Evolutionary conservation across 306 rosid genomes (phyloP).

Genomic region (Acacia acuminata): DNA sequence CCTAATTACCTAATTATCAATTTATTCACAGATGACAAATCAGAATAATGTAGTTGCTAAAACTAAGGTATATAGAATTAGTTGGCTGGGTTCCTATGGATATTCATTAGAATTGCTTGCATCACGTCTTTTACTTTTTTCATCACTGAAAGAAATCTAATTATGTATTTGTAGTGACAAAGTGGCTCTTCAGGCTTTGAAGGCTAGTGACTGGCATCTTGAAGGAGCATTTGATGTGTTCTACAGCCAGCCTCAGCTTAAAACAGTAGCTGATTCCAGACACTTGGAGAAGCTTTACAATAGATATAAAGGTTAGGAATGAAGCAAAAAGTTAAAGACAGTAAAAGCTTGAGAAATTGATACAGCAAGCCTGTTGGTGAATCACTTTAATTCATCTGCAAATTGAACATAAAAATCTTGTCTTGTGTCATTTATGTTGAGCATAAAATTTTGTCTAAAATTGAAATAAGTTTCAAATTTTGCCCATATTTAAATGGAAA

Average conservation of each 20-base stretch:
- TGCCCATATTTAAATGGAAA: neutral
- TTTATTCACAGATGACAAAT: too few relatives aligned
- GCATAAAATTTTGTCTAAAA: too few relatives aligned
- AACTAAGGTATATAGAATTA: neutral
- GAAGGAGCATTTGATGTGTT: constrained; percentile 98
- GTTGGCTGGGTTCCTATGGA: neutral
- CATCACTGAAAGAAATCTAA: neutral
- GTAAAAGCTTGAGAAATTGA: neutral
- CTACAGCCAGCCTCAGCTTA: constrained; percentile 91
- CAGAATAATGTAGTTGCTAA: neutral
- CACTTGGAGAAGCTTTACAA: constrained; percentile 95
- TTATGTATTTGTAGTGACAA: constrained; percentile 71
- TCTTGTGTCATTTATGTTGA: neutral
- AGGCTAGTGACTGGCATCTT: constrained; percentile 96
- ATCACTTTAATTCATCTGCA: neutral
- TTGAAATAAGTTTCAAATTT: neutral
- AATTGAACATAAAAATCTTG: neutral
- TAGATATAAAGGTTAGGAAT: constrained; percentile 89
- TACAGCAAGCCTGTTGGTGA: neutral
- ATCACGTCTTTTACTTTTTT: neutral
- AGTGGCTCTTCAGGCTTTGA: constrained; percentile 77
- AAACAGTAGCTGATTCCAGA: constrained; percentile 75
- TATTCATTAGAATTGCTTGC: neutral
- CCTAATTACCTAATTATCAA: too few relatives aligned
- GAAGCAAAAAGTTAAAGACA: constrained; percentile 22